Evolutionary conservation across 768 basidiomycete genomes (phyloP).

Genomic region (Termitomyces sp.): DNA sequence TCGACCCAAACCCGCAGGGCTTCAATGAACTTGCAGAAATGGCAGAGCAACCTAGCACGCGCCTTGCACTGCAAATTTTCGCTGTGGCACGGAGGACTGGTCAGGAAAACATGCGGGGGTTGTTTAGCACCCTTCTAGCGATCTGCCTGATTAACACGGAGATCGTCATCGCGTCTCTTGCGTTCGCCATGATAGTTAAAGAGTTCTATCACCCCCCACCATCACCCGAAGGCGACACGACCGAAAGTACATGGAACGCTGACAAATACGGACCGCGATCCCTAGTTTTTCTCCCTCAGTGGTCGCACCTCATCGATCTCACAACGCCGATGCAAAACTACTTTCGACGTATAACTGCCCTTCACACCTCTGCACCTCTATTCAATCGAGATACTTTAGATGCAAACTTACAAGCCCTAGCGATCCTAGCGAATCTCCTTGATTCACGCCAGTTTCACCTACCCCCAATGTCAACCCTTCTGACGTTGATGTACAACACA

Average conservation of each 20-base stretch:
- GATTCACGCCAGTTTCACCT: constrained; percentile 48
- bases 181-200: constrained; percentile 63
- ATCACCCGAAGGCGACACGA: constrained; percentile 21
- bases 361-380: neutral
- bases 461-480: constrained; percentile 37
- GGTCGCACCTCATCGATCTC: neutral
- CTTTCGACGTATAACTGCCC: neutral
- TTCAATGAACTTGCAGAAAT: constrained; percentile 30
- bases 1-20: constrained; percentile 17
- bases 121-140: constrained; percentile 59
- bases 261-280: constrained; percentile 12
- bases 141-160: constrained; percentile 76
- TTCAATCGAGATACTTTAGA: constrained; percentile 19
- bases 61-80: constrained; percentile 52
- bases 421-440: constrained; percentile 51
- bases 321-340: neutral
- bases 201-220: constrained; percentile 45
- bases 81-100: constrained; percentile 49
- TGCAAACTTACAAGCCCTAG: constrained; percentile 55
- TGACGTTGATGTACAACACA: constrained; percentile 43
- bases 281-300: constrained; percentile 1
- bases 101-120: constrained; percentile 51
- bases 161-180: constrained; percentile 68
- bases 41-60: constrained; percentile 36
- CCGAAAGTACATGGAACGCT: neutral